Evolutionary conservation across 768 basidiomycete species (phyloP).

Genomic region (Lactifluus echinatus): DNA sequence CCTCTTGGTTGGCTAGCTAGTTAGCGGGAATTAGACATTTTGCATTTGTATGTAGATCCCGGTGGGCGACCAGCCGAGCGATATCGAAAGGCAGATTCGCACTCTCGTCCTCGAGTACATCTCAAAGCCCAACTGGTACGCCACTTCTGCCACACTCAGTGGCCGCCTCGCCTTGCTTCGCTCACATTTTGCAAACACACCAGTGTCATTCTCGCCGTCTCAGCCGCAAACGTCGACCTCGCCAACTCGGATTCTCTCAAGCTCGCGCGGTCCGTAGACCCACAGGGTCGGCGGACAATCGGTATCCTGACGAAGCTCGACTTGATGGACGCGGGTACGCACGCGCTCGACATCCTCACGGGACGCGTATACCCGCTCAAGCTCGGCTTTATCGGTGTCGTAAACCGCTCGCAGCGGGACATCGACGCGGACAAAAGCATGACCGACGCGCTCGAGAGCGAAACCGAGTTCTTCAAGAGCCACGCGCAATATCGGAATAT

Average conservation of each 20-base stretch:
- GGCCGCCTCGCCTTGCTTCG: not conserved
- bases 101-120: conserved; percentile 94
- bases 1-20: not conserved
- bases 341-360: conserved; percentile 91
- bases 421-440: conserved; percentile 84
- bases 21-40: not conserved
- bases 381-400: conserved; percentile 95
- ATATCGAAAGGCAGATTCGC: conserved; percentile 95
- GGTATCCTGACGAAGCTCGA: conserved; percentile 97
- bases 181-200: not conserved
- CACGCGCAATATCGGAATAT: conserved; percentile 94
- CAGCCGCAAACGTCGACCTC: conserved; percentile 95
- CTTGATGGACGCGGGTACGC: conserved; percentile 98
- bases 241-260: conserved; percentile 98
- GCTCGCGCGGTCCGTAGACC: conserved; percentile 90
- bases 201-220: conserved; percentile 94
- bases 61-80: conserved; percentile 94
- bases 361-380: conserved; percentile 97
- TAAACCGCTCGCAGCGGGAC: conserved; percentile 96
- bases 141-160: not conserved
- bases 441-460: conserved; percentile 74
- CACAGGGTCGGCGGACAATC: conserved; percentile 92
- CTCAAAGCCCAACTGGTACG: conserved; percentile 89
- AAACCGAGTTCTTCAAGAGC: conserved; percentile 83
- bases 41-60: conserved; percentile 52